phyloP scores from a whole-genome alignment of 1,139 yeast genomes.

The Nadsonia commutata region DNA sequence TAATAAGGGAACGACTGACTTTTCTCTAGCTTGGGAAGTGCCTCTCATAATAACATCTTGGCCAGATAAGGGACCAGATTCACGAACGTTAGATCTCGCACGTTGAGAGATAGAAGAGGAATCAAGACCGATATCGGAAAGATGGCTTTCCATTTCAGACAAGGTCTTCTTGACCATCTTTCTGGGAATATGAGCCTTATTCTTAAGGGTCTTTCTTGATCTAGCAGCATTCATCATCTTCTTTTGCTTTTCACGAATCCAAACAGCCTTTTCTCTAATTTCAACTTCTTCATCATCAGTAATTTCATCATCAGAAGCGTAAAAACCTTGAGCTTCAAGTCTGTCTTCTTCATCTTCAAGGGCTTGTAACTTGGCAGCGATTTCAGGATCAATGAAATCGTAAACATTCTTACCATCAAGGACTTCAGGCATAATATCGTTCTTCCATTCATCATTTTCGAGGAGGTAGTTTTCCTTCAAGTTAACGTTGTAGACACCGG shows the following conservation, averaged over 20 bases:
- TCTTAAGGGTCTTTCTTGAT: slow-evolving; percentile 73
- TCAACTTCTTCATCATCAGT: slow-evolving; percentile 51
- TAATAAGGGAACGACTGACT: slow-evolving; percentile 22
- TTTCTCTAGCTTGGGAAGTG: slow-evolving; percentile 26
- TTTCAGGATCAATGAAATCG: slow-evolving; percentile 94
- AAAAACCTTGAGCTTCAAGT: slow-evolving; percentile 87
- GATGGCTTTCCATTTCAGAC: slow-evolving; percentile 71
- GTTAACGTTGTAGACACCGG: slow-evolving; percentile 92
- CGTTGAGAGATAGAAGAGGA: slow-evolving; percentile 38
- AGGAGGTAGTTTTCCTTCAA: slow-evolving; percentile 79
- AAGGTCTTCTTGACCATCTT: slow-evolving; percentile 67
- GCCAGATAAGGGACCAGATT: slow-evolving; percentile 40
- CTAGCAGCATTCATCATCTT: slow-evolving; percentile 82
- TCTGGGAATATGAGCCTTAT: slow-evolving; percentile 87
- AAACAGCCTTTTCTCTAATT: slow-evolving; percentile 70
- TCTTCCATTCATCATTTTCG: slow-evolving; percentile 96
- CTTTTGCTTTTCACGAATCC: slow-evolving; percentile 95
- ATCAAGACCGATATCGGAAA: slow-evolving; percentile 84
- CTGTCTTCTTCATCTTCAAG: slow-evolving; percentile 94
- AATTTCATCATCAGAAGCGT: slow-evolving; percentile 69
- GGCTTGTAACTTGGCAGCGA: slow-evolving; percentile 82
- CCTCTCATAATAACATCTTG: slow-evolving; percentile 59
- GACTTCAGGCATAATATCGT: slow-evolving; percentile 92
- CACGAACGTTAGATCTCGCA: slow-evolving; percentile 26
- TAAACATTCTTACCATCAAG: slow-evolving; percentile 92